Conservation (phyloP, 352 stramenopile genomes). For the Phytophthora pinifolia region DNA sequence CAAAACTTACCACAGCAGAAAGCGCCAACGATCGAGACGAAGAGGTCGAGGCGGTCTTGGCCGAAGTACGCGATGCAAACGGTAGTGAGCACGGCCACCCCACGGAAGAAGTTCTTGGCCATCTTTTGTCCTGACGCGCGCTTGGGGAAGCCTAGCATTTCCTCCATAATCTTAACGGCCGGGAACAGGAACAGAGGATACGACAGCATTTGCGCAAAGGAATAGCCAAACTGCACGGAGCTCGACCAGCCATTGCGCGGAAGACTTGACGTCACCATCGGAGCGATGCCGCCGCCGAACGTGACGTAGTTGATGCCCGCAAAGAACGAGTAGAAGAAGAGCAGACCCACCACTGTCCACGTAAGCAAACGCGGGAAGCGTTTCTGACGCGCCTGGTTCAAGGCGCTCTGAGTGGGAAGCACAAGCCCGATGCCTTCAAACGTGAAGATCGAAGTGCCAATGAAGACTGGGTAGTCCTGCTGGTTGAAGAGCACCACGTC, state of each 20-base stretch:
- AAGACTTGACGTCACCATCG: conserved; percentile 76
- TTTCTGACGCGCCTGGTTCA: conserved; percentile 62
- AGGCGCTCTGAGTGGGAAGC: conserved; percentile 65
- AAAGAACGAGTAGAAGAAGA: conserved; percentile 86
- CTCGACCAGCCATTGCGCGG: conserved; percentile 72
- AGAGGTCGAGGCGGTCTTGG: conserved; percentile 71
- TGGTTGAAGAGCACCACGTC: conserved; percentile 71
- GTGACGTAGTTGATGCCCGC: conserved; percentile 77
- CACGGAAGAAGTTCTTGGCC: conserved; percentile 75
- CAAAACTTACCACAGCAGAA: conserved; percentile 73
- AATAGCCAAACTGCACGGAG: conserved; percentile 80
- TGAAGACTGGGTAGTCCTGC: conserved; percentile 73
- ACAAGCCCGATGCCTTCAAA: conserved; percentile 85
- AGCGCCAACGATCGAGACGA: conserved; percentile 80
- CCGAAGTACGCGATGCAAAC: conserved; percentile 77
- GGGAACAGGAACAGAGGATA: conserved; percentile 84
- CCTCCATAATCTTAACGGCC: conserved; percentile 83
- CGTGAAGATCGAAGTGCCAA: conserved; percentile 78
- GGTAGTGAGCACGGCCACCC: conserved; percentile 62
- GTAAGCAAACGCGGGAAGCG: conserved; percentile 63
- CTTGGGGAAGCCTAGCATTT: conserved; percentile 74
- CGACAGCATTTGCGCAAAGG: conserved; percentile 70
- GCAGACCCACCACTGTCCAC: conserved; percentile 63
- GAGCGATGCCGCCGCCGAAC: conserved; percentile 60
- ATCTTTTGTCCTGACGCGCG: conserved; percentile 68